Base-by-base conservation (phyloP, 2,329 filamentous ascomycete species). In the Colletotrichum orbiculare region DNA sequence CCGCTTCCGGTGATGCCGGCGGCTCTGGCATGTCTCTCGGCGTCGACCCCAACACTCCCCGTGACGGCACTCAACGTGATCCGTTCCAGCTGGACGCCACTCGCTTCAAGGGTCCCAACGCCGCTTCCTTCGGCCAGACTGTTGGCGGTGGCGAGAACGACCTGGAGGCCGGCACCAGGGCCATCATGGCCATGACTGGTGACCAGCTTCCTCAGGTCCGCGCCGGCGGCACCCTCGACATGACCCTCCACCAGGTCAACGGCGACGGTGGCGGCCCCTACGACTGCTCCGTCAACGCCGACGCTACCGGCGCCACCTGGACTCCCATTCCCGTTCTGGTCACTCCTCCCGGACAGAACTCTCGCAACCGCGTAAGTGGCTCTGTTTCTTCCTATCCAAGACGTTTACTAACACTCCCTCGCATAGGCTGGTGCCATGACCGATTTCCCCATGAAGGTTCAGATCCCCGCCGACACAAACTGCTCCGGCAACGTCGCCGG, bases 81-180 rank as follows among this genome's bases (percentile, higher is more conserved):
- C 88, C 88, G 52, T 89, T 89, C 81, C 88, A 91, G 77, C 82
- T 84, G 67, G 88, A 90, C 69, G 81, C 82, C 50, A 91, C 87
- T 54, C 85, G 86, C 64, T 90, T 90, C 83, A 78, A 79, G 54
- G 85, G 85, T 42, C 77, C 77, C 48, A 74, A 80, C 12, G 83
- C 81, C 11, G 81, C 81, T 42, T 81, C 81, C 25, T 81, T 87
- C 69, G 86, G 87, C 67, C 83, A 89, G 80, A 90, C 87, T 13
- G 73, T 89, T 59, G 82, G 75, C 25, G 81, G 73, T 60, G 88
- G 87, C 60, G 75, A 76, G 76, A 90, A 89, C 78, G 75, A 86
- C 58, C 71, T 87, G 69, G 80, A 88, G 74, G 71, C 80, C 35
- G 87, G 86, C 67, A 89, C 87, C 57, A 73, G 79, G 47, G 77